Evolutionary conservation across 2,329 filamentous ascomycete species (phyloP).

Genomic region (Aspergillus sp.): DNA sequence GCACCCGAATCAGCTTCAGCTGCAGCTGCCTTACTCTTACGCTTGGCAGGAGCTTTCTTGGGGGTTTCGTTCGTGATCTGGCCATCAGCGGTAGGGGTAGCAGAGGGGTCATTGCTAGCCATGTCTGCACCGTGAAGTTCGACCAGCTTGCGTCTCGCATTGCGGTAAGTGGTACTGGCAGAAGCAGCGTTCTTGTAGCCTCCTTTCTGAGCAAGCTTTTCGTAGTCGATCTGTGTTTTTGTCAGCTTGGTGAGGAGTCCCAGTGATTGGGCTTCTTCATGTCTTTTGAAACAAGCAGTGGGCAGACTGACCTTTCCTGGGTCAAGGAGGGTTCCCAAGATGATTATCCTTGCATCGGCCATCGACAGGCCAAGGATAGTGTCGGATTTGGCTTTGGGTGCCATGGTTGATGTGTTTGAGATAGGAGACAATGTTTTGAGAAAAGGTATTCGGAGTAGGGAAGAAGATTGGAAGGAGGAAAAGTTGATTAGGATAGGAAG

Average conservation of each 20-base stretch:
- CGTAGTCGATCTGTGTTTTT: slow-evolving; percentile 32
- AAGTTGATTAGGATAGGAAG: not conserved
- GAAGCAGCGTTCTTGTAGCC: slow-evolving; percentile 32
- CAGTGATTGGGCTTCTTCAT: not conserved
- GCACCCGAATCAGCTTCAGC: not conserved
- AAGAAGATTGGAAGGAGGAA: not conserved
- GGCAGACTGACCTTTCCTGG: slow-evolving; percentile 9
- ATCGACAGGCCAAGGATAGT: slow-evolving; percentile 10
- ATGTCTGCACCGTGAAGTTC: slow-evolving; percentile 2
- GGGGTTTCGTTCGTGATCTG: slow-evolving; percentile 3
- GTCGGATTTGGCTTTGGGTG: slow-evolving; percentile 11
- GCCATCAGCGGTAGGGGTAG: not conserved
- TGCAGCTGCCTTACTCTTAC: slow-evolving; percentile 13
- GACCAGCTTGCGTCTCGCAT: slow-evolving; percentile 34
- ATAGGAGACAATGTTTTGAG: not conserved
- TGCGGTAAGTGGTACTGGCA: slow-evolving; percentile 30
- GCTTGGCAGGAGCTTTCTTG: slow-evolving; percentile 14
- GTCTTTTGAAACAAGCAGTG: not conserved
- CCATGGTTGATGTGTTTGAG: slow-evolving; percentile 6
- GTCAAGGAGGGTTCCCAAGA: slow-evolving; percentile 13
- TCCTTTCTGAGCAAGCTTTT: slow-evolving; percentile 29
- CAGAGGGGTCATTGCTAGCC: not conserved
- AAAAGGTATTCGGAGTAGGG: slow-evolving; percentile 1
- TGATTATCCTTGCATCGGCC: slow-evolving; percentile 13
- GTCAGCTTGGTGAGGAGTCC: not conserved